Evolutionary conservation across 169 alveolate species (phyloP), one percentile per base, ranked within the genome.

Genomic region (Plasmodium inui): DNA sequence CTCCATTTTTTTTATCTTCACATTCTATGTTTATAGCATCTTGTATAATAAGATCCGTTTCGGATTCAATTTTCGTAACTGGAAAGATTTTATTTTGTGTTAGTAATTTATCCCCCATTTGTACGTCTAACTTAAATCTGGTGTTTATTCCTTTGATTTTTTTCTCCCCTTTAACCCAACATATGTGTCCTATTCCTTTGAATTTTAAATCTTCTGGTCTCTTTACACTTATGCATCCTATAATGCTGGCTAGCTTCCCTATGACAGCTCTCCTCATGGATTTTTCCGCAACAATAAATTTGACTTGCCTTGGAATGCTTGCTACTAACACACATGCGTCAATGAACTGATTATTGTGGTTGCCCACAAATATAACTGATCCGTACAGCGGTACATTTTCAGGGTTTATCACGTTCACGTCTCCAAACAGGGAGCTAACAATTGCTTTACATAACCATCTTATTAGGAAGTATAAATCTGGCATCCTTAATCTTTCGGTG

Each of bases 341-440:
- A 83, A 98, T 96, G 83, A 98, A 98, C 89, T 98, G 99, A 93
- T 98, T 98, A 96, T 97, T 98, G 92, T 98, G 99, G 86, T 98
- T 98, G 7, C 99, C 98, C 44, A 98, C 99, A 90, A 98, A 96
- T 50, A 98, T 96, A 72, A 97, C 98, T 28, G 98, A 98, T 10
- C 98, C 98, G 81, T 95, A 97, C 39, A 98, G 97, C 6, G 99
- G 99, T 7, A 98, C 97, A 53, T 98, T 95, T 93, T 98, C 99
- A 34, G 96, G 98, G 73, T 97, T 96, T 34, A 98, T 96, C 44
- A 98, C 96, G 30, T 97, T 97, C 80, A 97, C 98, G 61, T 88
- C 94, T 67, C 94, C 84, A 32, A 88, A 88, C 22, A 88, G 83
- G 81, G 94, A 88, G n/a, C 83, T 88, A 61, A 88, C 89, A 26